Conservation (phyloP, 495 filamentous ascomycete species). For the Penicillium subrubescens region DNA sequence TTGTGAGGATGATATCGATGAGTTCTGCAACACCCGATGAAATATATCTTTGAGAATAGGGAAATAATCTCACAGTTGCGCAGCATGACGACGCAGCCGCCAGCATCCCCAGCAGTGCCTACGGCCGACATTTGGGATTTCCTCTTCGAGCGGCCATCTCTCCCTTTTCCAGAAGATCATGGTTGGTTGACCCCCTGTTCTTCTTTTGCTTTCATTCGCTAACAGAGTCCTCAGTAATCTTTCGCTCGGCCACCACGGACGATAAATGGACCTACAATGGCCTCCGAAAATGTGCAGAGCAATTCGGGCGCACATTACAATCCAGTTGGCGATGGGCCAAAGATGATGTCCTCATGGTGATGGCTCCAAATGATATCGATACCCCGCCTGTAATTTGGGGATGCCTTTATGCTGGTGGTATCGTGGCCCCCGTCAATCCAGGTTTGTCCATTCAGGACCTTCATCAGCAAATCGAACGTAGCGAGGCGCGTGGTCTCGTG, state of each 20-base stretch:
- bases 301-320: slow-evolving; percentile 15
- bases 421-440: slow-evolving; percentile 79
- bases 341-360: slow-evolving; percentile 68
- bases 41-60: too few relatives aligned
- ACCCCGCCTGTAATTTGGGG: slow-evolving; percentile 68
- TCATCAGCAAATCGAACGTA: slow-evolving; percentile 74
- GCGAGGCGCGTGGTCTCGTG: slow-evolving; percentile 63
- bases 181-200: background rate
- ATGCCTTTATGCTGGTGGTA: slow-evolving; percentile 74
- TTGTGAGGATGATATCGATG: too few relatives aligned
- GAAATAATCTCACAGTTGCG: background rate
- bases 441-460: slow-evolving; percentile 77
- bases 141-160: background rate
- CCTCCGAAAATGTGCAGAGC: slow-evolving; percentile 28
- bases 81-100: background rate
- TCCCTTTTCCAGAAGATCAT: background rate
- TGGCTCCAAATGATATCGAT: slow-evolving; percentile 70
- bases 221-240: background rate
- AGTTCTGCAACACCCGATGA: too few relatives aligned
- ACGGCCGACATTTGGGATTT: background rate
- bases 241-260: background rate
- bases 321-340: slow-evolving; percentile 31
- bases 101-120: background rate
- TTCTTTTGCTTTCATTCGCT: background rate
- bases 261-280: background rate